phyloP scores from a whole-genome alignment of 2,329 filamentous ascomycete species.

The Phialemoniopsis sp. region DNA sequence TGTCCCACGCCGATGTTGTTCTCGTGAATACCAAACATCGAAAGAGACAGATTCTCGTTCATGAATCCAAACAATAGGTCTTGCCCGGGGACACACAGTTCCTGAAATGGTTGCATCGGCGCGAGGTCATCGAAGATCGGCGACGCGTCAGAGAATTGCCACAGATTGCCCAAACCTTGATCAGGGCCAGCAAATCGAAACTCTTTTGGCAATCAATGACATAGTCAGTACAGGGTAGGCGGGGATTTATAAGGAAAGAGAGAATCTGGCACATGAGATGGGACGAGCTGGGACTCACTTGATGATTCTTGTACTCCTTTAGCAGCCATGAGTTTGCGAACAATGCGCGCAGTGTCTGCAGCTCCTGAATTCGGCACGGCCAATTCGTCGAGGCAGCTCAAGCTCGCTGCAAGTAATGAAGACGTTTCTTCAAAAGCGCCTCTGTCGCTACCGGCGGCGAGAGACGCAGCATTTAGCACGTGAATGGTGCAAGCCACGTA shows the following conservation, averaged over 20 bases:
- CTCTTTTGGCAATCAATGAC: too few relatives aligned
- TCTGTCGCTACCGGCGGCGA: slow-evolving; percentile 16
- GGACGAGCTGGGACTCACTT: too few relatives aligned
- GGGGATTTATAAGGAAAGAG: too few relatives aligned
- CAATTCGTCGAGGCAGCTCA: slow-evolving; percentile 26
- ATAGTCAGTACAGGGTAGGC: too few relatives aligned
- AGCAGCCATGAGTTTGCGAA: slow-evolving; percentile 8
- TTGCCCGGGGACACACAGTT: slow-evolving; percentile 6
- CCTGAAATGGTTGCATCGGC: slow-evolving; percentile 3
- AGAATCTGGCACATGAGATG: too few relatives aligned
- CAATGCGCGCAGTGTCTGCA: slow-evolving; percentile 6
- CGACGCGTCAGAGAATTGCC: slow-evolving; percentile 3
- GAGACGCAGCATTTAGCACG: slow-evolving; percentile 27
- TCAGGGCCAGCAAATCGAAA: too few relatives aligned
- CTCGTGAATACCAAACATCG: too few relatives aligned
- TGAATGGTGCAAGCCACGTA: slow-evolving; percentile 36
- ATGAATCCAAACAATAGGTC: slow-evolving; percentile 9
- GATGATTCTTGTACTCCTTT: slow-evolving; percentile 6
- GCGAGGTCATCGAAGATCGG: slow-evolving; percentile 3
- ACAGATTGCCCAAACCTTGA: background rate
- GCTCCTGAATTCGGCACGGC: slow-evolving; percentile 18
- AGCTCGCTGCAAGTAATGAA: slow-evolving; percentile 18
- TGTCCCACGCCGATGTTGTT: too few relatives aligned
- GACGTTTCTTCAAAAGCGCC: too few relatives aligned
- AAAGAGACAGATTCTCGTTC: slow-evolving; percentile 4